Base-by-base conservation (phyloP, 129 eudicot genomes). In the Arctium lappa region DNA sequence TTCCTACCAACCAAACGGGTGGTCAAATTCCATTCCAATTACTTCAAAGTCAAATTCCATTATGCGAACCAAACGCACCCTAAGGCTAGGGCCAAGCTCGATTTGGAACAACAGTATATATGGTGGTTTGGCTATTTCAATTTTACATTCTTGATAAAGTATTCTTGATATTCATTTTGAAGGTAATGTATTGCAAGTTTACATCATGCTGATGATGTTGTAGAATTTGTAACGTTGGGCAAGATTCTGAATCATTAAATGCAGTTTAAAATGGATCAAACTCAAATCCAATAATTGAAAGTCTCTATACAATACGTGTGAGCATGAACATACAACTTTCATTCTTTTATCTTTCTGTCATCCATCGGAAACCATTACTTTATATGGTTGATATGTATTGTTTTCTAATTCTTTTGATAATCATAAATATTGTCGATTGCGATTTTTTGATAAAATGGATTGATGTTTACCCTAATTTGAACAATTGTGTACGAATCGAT, bases 391-490 rank as follows among this genome's bases (percentile, higher is more conserved):
- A 4, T 62, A 73, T 81, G 79, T 73, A 73, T 73, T 8, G 73
- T 74, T 60, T 16, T 34, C 22, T 81, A 60, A 81, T 73, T 60
- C 74, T 39, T 16, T 81, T 11, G 62, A 73, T 53, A 53, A 60
- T 73, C 73, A 81, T 81, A 73, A 81, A 73, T 81, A 63, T 29
- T 29, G 8, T 16, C 27, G 15, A 82, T 74, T 34, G 46, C 10
- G 76, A 73, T 73, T 36, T 73, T 38, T 73, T n/a, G 33, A 29
- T 9, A 73, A 3, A 72, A 77, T 60, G 31, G 80, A 40, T 40
- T 82, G 85, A 82, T 74, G 85, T 40, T 62, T 82, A 74, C 80
- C 74, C 75, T 82, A 82, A 65, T 74, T 74, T 82, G 74, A 73
- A 81, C 33, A 31, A 27, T 60, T 37, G 75, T 66, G 68, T 74